These are phyloP conservation scores for Mallotus nudiflorus DNA, from an alignment of 345 rosid genomes.

Conservation along the genomic window DNA sequence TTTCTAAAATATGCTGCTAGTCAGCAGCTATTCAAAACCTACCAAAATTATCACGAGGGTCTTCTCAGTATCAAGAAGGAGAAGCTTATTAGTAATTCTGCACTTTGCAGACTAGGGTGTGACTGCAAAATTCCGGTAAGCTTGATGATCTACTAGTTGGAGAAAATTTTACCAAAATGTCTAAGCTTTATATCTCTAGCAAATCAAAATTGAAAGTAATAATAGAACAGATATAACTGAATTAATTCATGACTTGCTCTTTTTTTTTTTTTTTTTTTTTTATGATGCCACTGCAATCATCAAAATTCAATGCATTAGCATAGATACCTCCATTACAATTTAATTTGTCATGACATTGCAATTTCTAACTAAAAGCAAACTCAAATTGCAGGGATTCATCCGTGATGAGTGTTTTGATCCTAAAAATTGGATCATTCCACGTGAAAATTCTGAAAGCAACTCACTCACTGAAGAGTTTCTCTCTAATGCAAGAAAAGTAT, in stretches of 20 bases:
- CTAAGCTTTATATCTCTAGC: not conserved
- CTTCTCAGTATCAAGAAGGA: constrained; percentile 72
- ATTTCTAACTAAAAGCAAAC: not conserved
- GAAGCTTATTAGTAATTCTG: constrained; percentile 56
- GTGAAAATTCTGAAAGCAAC: constrained; percentile 41
- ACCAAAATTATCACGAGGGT: constrained; percentile 67
- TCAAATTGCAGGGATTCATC: constrained; percentile 64
- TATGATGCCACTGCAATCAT: no score
- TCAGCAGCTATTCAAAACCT: constrained; percentile 62
- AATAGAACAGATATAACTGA: not conserved
- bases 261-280: not conserved
- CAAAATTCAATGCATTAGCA: no score
- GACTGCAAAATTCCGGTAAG: constrained; percentile 69
- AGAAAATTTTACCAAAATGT: not conserved
- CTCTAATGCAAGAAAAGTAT: constrained; percentile 41
- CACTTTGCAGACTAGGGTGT: constrained; percentile 74
- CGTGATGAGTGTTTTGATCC: constrained; percentile 72
- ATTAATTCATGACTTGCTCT: not conserved
- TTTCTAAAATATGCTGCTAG: constrained; percentile 81
- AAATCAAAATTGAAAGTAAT: not conserved
- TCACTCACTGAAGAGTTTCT: constrained; percentile 38
- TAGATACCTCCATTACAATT: no score
- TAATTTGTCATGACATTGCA: not conserved
- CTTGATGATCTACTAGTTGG: not conserved
- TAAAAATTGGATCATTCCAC: constrained; percentile 70